Percentiles rank a stretch among this genome's conserved stretches.
phyloP scores from a whole-genome alignment of 2,329 filamentous ascomycete genomes.

The Diaporthe sp. region DNA sequence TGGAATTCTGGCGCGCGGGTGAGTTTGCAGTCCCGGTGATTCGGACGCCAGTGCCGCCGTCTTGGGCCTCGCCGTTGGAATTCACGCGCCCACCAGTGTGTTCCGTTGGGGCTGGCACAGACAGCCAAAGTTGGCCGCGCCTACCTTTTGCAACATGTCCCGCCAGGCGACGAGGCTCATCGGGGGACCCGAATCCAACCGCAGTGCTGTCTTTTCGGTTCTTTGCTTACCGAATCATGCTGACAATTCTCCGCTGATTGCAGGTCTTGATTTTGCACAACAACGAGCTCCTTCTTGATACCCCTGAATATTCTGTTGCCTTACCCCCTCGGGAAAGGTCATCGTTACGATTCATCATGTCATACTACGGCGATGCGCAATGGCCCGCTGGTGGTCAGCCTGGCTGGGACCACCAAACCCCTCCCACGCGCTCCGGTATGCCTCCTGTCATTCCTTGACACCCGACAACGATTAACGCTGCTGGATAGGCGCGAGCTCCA shows the following conservation, averaged over 20 bases:
- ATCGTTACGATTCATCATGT: constrained; percentile 43
- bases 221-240: constrained; percentile 22
- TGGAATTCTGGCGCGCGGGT: constrained; percentile 18
- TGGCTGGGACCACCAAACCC: constrained; percentile 49
- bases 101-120: not conserved
- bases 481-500: constrained; percentile 52
- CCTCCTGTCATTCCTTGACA: constrained; percentile 15
- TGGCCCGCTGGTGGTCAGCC: constrained; percentile 48
- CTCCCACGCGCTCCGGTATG: constrained; percentile 48
- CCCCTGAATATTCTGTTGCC: constrained; percentile 21
- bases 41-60: not conserved
- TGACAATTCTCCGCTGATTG: constrained; percentile 34
- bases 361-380: constrained; percentile 49
- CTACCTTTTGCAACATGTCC: not conserved
- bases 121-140: not conserved
- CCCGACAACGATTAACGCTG: constrained; percentile 23
- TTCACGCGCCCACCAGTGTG: not conserved
- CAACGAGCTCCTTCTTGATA: constrained; percentile 29
- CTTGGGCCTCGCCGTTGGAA: not conserved
- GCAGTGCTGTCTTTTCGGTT: not conserved
- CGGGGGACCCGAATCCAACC: not conserved
- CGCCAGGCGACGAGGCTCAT: not conserved
- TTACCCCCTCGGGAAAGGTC: not conserved
- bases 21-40: constrained; percentile 10
- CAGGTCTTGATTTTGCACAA: constrained; percentile 36